Base-by-base conservation (phyloP, 768 basidiomycete genomes). In the Sarcomyxa edulis region DNA sequence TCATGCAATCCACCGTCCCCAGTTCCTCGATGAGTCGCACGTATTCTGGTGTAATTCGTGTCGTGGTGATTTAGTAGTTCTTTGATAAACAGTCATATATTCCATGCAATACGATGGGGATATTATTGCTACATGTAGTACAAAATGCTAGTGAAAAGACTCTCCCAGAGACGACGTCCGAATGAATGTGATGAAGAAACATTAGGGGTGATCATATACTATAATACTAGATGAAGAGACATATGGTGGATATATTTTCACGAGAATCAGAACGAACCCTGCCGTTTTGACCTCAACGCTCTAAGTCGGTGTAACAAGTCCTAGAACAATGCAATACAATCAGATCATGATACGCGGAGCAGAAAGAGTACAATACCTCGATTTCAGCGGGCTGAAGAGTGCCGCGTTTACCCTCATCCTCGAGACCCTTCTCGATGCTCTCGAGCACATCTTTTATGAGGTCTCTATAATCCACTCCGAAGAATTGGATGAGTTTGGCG, bases 21-120 rank as follows among this genome's bases (percentile, higher is more conserved):
- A 88, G 52, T 91, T 90, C 54, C 64, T 90, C 64, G 89, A 92
- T 50, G 88, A 91, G 48, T 79, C 87, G 19, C 88, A 91, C 54
- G 76, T 92, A 12, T 91, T 92, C 62, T 92, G 89, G 87, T 92
- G 88, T 62, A 72, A 79, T 52, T 77, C 84, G 14, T 92, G 88
- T 68, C 68, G 64, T 34, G 88, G 88, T 32, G 88, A 92, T 58
- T 61, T 91, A 27, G 84, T 92, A 27, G 78, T 91, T 44, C 61
- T 92, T 42, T 86, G 60, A 56, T 23, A 7, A 23, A 8, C 11
- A 19, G 6, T 19, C 20, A 19, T 5, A 18, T 10, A 19, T 24
- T 34, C 7, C n/a, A 20, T n/a, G n/a, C n/a, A n/a, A n/a, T n/a
- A n/a, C n/a, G n/a, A n/a, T n/a, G n/a, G n/a, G n/a, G n/a, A n/a